A percentile compares a stretch with the other conserved stretches of the same genome.
Conservation (phyloP, 176 grass and related monocot species). For the Poa pratensis region DNA sequence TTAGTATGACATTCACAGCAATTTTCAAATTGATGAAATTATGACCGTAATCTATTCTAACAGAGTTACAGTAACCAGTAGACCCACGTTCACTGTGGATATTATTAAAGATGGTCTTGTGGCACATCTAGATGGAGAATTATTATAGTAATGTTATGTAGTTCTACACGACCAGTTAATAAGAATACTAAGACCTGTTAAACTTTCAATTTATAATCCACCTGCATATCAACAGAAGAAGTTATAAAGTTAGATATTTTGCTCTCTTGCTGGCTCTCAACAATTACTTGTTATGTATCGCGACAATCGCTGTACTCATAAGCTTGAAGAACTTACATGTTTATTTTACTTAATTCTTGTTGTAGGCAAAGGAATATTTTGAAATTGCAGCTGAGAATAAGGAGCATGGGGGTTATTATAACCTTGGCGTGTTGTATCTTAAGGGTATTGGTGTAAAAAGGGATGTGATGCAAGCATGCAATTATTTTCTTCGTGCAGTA, state of each 20-base stretch:
- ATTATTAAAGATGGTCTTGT: conserved; percentile 13
- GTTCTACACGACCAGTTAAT: conserved; percentile 20
- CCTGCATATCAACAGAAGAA: not conserved
- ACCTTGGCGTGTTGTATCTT: conserved; percentile 90
- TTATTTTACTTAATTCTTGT: conserved; percentile 38
- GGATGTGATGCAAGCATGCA: conserved; percentile 68
- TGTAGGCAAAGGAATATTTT: conserved; percentile 91
- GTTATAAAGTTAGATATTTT: not conserved
- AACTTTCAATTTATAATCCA: conserved; percentile 25
- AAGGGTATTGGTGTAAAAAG: conserved; percentile 98
- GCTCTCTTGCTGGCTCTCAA: conserved; percentile 11
- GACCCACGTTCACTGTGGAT: not conserved
- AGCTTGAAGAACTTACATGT: conserved; percentile 6
- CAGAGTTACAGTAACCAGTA: not conserved
- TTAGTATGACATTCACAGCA: conserved; percentile 14
- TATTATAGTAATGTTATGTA: conserved; percentile 10
- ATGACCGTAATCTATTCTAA: not conserved
- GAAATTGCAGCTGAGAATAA: conserved; percentile 85
- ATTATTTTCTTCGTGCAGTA: conserved; percentile 74
- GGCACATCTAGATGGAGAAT: conserved; percentile 5
- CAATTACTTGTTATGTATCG: not conserved
- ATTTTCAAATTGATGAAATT: conserved; percentile 23
- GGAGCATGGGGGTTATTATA: conserved; percentile 91
- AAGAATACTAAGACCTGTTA: conserved; percentile 9
- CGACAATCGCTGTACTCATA: conserved; percentile 5